A percentile compares a stretch with the other conserved stretches of the same genome.
Evolutionary conservation across 352 stramenopile genomes (phyloP).

Genomic region (Nothophytophthora sp.): DNA sequence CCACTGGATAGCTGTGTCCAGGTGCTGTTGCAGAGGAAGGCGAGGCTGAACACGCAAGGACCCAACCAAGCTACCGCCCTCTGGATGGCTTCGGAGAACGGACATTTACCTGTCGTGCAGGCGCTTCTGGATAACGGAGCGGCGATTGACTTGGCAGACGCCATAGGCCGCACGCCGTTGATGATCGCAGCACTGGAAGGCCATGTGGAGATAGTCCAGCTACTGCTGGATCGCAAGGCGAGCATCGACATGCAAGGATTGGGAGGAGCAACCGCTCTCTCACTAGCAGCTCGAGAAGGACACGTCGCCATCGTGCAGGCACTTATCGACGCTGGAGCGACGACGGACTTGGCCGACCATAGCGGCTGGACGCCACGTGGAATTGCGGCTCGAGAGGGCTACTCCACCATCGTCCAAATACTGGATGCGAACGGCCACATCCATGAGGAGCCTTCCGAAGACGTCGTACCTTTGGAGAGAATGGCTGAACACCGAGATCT

Average conservation of each 20-base stretch:
- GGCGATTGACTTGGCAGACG: slow-evolving; percentile 4
- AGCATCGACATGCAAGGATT: slow-evolving; percentile 18
- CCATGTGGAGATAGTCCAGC: slow-evolving; percentile 14
- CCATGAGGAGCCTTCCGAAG: too few relatives aligned
- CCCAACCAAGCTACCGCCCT: slow-evolving; percentile 16
- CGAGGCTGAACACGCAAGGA: too few relatives aligned
- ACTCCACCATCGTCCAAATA: too few relatives aligned
- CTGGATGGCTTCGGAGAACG: slow-evolving; percentile 5
- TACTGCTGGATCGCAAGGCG: slow-evolving; percentile 10
- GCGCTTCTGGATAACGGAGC: slow-evolving; percentile 16
- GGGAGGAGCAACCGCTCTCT: slow-evolving; percentile 22
- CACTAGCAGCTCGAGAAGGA: slow-evolving; percentile 19
- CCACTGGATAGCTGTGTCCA: too few relatives aligned
- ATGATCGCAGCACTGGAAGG: slow-evolving; percentile 12
- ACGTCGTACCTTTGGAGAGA: too few relatives aligned
- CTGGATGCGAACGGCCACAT: too few relatives aligned
- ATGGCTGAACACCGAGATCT: too few relatives aligned
- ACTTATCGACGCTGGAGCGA: slow-evolving; percentile 9
- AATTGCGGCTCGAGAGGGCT: too few relatives aligned
- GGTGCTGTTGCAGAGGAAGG: too few relatives aligned
- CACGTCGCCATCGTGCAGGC: slow-evolving; percentile 11
- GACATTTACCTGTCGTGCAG: slow-evolving; percentile 6
- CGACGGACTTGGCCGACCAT: slow-evolving; percentile 14
- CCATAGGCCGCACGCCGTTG: slow-evolving; percentile 13
- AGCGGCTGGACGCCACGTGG: too few relatives aligned